These are phyloP conservation scores for Phaeosphaeria sp. DNA, from an alignment of 2,329 filamentous ascomycete species.

Conservation along the genomic window DNA sequence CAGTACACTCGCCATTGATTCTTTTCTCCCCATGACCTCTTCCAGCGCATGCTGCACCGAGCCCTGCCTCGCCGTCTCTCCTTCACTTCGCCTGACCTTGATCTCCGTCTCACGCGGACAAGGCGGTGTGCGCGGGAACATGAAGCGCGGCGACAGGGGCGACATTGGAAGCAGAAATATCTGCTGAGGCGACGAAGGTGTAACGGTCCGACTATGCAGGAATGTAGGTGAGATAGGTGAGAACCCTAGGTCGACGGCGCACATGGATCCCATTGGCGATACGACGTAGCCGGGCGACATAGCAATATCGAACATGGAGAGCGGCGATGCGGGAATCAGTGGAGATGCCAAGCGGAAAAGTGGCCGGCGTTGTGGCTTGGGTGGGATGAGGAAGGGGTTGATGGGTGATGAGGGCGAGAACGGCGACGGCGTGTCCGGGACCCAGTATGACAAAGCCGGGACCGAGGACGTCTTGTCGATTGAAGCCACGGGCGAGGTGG, in stretches of 20 bases:
- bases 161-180: not conserved
- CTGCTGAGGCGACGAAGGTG: not conserved
- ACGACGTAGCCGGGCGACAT: constrained; percentile 12
- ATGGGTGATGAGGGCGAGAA: constrained; percentile 6
- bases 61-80: not conserved
- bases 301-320: constrained; percentile 24
- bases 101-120: not conserved
- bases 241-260: not conserved
- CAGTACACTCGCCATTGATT: constrained; percentile 5
- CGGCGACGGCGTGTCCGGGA: constrained; percentile 22
- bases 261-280: constrained; percentile 10
- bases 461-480: constrained; percentile 10
- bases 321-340: constrained; percentile 21
- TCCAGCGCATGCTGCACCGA: not conserved
- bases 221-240: not conserved
- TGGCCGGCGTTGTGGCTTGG: not conserved
- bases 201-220: not conserved
- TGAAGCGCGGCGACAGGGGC: constrained; percentile 15
- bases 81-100: not conserved
- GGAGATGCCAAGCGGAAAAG: constrained; percentile 13
- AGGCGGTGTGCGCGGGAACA: constrained; percentile 19
- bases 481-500: not conserved
- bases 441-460: constrained; percentile 23
- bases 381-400: constrained; percentile 1
- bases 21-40: not conserved